Base-by-base conservation (phyloP, 2,329 filamentous ascomycete species). In the Basipetospora chlamydospora region DNA sequence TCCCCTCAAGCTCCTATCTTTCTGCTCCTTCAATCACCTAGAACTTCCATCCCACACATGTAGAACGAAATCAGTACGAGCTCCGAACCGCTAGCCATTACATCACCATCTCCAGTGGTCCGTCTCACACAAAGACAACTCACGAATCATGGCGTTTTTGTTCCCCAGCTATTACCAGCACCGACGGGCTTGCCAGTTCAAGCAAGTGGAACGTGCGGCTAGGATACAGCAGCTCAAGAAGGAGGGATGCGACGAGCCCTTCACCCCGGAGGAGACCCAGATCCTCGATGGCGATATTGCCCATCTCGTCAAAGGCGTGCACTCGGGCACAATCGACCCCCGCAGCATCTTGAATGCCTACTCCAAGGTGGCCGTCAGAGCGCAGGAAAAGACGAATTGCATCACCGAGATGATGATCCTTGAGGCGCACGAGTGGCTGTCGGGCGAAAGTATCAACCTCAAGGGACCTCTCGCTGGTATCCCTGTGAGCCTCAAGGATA, bases 371-470 rank as follows among this genome's bases (percentile, higher is more conserved):
- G 81, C 87, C 0, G 54, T 93, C 36, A 79, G 77, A 49, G 87
- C 85, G 2, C 88, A 95, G 25, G 69, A 78, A 43, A 80, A 80
- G 58, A 94, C 86, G 2, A 95, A 95, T 55, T 92, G 84, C 50
- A 59, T 92, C 10, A 95, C 88, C 0, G 87, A 95, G 58, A 64
- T 95, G 39, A 72, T 95, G 61, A 69, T 95, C 26, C 66, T 73
- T 0, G 77, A 79, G 38, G 84, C 85, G 0, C 83, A 93, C 56
- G 57, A 63, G 37, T 94, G 85, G 84, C 54, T 73, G 13, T 43
- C 50, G 4, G 59, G 67, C 38, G 65, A 62, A 9, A 65, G 60
- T 7, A 63, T 75, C 52, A 86, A 94, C 51, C 59, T 88, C 22
- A 71, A 80, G 48, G 86, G 86, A 0, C 84, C 87, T 1, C 60